These are phyloP conservation scores for Aschersonia sp. DNA, from an alignment of 2,329 filamentous ascomycete species.

Conservation along the genomic window DNA sequence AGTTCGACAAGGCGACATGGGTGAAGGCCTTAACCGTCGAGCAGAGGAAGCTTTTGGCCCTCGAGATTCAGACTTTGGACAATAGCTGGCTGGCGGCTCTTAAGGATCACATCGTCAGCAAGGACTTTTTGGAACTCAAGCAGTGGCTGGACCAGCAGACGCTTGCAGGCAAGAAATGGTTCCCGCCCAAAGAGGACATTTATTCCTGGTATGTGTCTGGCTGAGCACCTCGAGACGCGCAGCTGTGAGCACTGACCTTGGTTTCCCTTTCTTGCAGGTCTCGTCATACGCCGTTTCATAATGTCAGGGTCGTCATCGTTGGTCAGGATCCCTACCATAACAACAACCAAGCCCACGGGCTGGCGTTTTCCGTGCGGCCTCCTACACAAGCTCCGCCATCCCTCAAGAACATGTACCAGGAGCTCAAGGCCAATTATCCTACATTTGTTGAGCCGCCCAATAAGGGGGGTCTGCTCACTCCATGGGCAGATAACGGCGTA, in stretches of 20 bases:
- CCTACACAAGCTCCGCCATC: conserved; percentile 82
- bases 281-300: conserved; percentile 74
- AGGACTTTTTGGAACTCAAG: conserved; percentile 79
- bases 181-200: conserved; percentile 76
- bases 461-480: conserved; percentile 68
- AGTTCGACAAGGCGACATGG: conserved; percentile 88
- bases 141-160: conserved; percentile 71
- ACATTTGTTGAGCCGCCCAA: conserved; percentile 61
- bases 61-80: conserved; percentile 87
- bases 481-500: conserved; percentile 89
- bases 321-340: conserved; percentile 98
- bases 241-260: not conserved
- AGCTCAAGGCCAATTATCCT: conserved; percentile 79
- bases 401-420: conserved; percentile 85
- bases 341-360: conserved; percentile 84
- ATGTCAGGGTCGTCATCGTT: conserved; percentile 82
- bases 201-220: conserved; percentile 67
- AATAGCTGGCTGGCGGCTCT: conserved; percentile 83
- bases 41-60: conserved; percentile 65
- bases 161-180: conserved; percentile 60
- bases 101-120: conserved; percentile 69
- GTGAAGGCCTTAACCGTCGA: conserved; percentile 64
- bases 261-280: not conserved
- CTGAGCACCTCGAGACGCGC: not conserved
- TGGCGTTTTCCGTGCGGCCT: conserved; percentile 87